phyloP scores from a whole-genome alignment of 768 basidiomycete genomes.

The Pilatotrama ljubarskyi region DNA sequence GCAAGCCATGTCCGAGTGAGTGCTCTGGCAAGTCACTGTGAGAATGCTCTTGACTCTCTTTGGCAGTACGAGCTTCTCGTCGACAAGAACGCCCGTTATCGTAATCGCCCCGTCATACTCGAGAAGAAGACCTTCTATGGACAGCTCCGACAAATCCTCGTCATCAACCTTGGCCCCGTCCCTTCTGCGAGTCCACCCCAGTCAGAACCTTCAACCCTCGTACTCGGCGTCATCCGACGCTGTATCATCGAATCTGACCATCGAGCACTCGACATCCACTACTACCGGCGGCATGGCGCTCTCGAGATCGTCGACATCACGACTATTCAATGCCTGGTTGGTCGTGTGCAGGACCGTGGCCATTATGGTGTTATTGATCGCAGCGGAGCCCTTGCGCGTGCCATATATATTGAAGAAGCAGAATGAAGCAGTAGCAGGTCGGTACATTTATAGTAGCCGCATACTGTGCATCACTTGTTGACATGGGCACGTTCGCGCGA shows the following conservation, averaged over 20 bases:
- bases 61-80: constrained; percentile 28
- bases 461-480: too few species aligned
- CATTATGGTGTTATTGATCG: constrained; percentile 30
- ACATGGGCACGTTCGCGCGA: too few species aligned
- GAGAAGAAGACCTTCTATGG: constrained; percentile 29
- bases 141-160: constrained; percentile 43
- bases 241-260: constrained; percentile 13
- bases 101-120: constrained; percentile 26
- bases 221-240: constrained; percentile 29
- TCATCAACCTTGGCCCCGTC: constrained; percentile 38
- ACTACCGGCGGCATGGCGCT: constrained; percentile 11
- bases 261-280: constrained; percentile 22
- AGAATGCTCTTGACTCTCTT: neutral
- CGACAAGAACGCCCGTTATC: constrained; percentile 35
- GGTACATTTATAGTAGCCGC: too few species aligned
- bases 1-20: neutral
- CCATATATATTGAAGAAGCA: neutral
- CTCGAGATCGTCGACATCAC: constrained; percentile 27
- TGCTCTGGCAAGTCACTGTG: too few species aligned
- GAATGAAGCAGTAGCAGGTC: too few species aligned
- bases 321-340: constrained; percentile 29
- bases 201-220: neutral
- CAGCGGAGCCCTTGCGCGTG: constrained; percentile 23
- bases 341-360: constrained; percentile 21
- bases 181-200: constrained; percentile 36